Percentiles rank a stretch among this genome's conserved stretches.
phyloP scores from a whole-genome alignment of 2,329 filamentous ascomycete species.

The Acrocalymma vagum region DNA sequence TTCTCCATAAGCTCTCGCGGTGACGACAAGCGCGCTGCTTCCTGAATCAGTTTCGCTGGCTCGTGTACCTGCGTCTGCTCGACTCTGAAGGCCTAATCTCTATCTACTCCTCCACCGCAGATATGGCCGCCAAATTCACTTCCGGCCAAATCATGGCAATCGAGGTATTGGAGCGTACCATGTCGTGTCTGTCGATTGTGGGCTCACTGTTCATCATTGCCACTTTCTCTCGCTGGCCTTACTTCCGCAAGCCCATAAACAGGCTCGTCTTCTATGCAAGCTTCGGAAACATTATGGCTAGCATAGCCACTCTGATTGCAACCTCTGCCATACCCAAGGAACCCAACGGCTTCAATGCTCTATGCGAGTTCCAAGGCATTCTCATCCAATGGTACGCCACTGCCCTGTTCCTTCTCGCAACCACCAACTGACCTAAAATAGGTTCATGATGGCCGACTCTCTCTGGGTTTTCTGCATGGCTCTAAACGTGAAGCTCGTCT shows the following conservation, averaged over 20 bases:
- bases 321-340: slow-evolving; percentile 61
- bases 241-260: slow-evolving; percentile 88
- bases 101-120: slow-evolving; percentile 2
- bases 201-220: slow-evolving; percentile 76
- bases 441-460: slow-evolving; percentile 81
- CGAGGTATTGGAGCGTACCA: slow-evolving; percentile 70
- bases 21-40: no score
- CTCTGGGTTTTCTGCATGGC: slow-evolving; percentile 83
- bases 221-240: slow-evolving; percentile 73
- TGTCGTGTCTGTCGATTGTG: slow-evolving; percentile 74
- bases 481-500: slow-evolving; percentile 82
- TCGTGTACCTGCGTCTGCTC: no score
- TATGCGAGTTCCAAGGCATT: slow-evolving; percentile 81
- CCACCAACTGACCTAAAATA: slow-evolving; percentile 46
- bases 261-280: slow-evolving; percentile 84
- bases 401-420: slow-evolving; percentile 7
- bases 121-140: slow-evolving; percentile 21
- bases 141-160: slow-evolving; percentile 53
- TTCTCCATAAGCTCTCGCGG: no score
- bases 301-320: slow-evolving; percentile 78
- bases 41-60: no score
- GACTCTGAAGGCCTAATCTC: no score
- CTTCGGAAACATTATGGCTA: slow-evolving; percentile 81
- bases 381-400: slow-evolving; percentile 79
- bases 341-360: slow-evolving; percentile 52